Conservation (phyloP, 495 filamentous ascomycete genomes). For the Cercophora samala region DNA sequence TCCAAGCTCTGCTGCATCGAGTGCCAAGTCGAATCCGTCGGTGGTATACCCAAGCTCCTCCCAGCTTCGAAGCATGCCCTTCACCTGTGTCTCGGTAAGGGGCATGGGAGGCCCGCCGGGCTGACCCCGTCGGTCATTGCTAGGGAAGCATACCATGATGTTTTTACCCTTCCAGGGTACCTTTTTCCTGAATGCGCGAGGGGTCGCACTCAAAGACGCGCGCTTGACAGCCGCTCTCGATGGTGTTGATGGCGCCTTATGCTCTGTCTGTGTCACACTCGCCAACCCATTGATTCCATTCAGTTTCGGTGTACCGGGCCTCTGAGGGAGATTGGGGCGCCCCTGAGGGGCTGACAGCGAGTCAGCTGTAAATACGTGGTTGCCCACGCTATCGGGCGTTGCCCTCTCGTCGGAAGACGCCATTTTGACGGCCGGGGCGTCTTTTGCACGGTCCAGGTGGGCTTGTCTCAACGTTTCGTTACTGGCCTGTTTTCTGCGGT, state of each 20-base stretch:
- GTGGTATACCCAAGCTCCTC: slow-evolving; percentile 72
- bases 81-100: slow-evolving; percentile 59
- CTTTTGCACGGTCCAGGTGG: slow-evolving; percentile 45
- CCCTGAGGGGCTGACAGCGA: slow-evolving; percentile 24
- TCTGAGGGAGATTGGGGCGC: slow-evolving; percentile 11
- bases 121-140: slow-evolving; percentile 62
- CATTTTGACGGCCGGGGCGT: slow-evolving; percentile 35
- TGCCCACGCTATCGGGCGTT: slow-evolving; percentile 33
- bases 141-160: slow-evolving; percentile 67
- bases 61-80: slow-evolving; percentile 65
- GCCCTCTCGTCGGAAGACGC: slow-evolving; percentile 34
- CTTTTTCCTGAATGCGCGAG: slow-evolving; percentile 49
- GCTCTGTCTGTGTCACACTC: slow-evolving; percentile 36
- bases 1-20: slow-evolving; percentile 33
- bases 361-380: slow-evolving; percentile 24
- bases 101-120: slow-evolving; percentile 56
- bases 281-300: slow-evolving; percentile 27
- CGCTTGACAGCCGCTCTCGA: slow-evolving; percentile 30
- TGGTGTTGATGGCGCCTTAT: slow-evolving; percentile 43
- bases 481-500: slow-evolving; percentile 51
- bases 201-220: slow-evolving; percentile 32
- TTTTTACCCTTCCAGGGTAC: slow-evolving; percentile 70
- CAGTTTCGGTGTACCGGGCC: slow-evolving; percentile 31
- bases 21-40: slow-evolving; percentile 65
- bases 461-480: slow-evolving; percentile 64